A percentile compares a stretch with the other conserved stretches of the same genome.
Evolutionary conservation across 768 basidiomycete species (phyloP).

Genomic region (Mycena crocata): DNA sequence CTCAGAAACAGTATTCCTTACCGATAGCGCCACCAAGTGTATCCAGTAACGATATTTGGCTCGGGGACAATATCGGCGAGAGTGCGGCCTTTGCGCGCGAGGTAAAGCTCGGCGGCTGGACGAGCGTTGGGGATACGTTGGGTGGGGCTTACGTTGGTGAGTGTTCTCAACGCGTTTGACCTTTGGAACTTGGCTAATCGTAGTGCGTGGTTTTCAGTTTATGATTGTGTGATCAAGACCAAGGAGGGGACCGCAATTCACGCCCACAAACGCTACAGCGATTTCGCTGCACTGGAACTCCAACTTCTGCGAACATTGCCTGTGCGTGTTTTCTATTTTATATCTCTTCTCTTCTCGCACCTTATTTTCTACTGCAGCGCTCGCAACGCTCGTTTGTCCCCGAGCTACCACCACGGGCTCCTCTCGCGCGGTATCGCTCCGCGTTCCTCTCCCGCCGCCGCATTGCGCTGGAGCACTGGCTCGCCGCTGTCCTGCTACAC

Average conservation of each 20-base stretch:
- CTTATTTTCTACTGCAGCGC: too few species aligned
- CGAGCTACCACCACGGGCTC: too few species aligned
- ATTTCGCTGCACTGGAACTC: too few species aligned
- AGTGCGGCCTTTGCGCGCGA: slow-evolving; percentile 70
- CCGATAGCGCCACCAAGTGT: slow-evolving; percentile 61
- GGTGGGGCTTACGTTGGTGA: slow-evolving; percentile 76
- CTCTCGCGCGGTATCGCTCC: slow-evolving; percentile 29
- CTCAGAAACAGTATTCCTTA: slow-evolving; percentile 39
- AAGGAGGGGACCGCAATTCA: too few species aligned
- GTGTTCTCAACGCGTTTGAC: slow-evolving; percentile 26
- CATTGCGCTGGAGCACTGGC: slow-evolving; percentile 72
- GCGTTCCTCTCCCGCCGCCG: slow-evolving; percentile 75
- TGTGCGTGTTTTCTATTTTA: too few species aligned
- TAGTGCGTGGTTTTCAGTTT: not conserved
- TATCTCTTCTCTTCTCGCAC: too few species aligned
- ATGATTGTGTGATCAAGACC: too few species aligned
- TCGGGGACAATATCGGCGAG: slow-evolving; percentile 69
- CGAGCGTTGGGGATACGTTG: slow-evolving; percentile 73
- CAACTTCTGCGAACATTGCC: too few species aligned
- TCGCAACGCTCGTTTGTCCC: too few species aligned
- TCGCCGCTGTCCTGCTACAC: slow-evolving; percentile 71
- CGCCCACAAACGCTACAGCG: too few species aligned
- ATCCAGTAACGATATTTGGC: slow-evolving; percentile 77
- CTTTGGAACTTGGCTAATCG: not conserved
- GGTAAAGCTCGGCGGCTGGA: slow-evolving; percentile 78